Evolutionary conservation across 345 rosid genomes (phyloP).

Genomic region (Euphorbia tirucalli): DNA sequence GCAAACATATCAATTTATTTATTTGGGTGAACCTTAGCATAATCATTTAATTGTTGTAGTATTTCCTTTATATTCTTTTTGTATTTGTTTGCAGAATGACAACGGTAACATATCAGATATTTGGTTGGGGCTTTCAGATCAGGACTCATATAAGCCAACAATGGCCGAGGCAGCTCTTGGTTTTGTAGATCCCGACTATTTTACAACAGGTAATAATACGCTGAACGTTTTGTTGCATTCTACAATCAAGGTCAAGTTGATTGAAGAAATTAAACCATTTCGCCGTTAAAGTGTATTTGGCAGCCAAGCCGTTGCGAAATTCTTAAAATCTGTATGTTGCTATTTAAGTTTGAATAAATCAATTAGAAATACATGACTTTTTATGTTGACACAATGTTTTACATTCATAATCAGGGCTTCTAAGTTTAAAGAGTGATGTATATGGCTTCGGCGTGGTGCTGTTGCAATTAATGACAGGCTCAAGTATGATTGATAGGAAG

Average conservation of each 20-base stretch:
- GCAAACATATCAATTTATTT: too few relatives aligned
- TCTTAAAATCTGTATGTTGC: too few relatives aligned
- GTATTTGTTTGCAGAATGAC: constrained; percentile 38
- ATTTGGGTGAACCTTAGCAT: neutral
- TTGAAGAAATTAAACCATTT: too few relatives aligned
- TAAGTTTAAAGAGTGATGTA: constrained; percentile 68
- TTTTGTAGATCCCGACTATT: constrained; percentile 60
- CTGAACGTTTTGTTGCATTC: too few relatives aligned
- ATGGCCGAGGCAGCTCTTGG: constrained; percentile 42
- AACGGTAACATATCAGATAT: constrained; percentile 65
- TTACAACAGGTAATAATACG: constrained; percentile 70
- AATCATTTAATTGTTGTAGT: too few relatives aligned
- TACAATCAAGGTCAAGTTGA: too few relatives aligned
- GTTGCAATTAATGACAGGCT: constrained; percentile 56
- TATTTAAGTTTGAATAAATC: too few relatives aligned
- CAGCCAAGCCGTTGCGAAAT: too few relatives aligned
- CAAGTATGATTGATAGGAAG: constrained; percentile 38
- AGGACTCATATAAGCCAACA: constrained; percentile 45
- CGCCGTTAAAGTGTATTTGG: too few relatives aligned
- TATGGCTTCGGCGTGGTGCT: constrained; percentile 68
- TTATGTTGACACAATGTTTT: neutral
- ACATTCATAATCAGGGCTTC: constrained; percentile 38
- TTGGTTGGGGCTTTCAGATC: constrained; percentile 54
- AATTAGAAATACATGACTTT: too few relatives aligned
- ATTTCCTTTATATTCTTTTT: too few relatives aligned